phyloP scores from a whole-genome alignment of 148 eudicot species.

The Chenopodium berlandieri region DNA sequence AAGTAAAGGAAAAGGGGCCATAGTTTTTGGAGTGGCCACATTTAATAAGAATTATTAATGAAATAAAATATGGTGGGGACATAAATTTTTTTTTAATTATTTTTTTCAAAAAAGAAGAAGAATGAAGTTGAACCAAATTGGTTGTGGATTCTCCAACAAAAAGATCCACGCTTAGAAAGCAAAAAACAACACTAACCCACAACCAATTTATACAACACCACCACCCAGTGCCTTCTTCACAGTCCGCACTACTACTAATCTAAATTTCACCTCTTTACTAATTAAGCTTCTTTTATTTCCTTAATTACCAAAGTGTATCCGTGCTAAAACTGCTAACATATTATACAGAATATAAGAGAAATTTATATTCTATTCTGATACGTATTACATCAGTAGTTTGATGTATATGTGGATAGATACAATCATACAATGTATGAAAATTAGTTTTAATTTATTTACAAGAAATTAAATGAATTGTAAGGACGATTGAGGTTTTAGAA shows the following conservation, averaged over 20 bases:
- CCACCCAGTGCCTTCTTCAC: background rate
- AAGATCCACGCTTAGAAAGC: conserved; percentile 85
- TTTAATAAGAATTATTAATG: background rate
- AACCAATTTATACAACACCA: background rate
- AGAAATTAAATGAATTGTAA: too few species aligned
- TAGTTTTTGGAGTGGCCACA: conserved; percentile 18
- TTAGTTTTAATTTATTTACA: too few species aligned
- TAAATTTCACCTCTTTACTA: background rate
- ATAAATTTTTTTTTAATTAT: background rate
- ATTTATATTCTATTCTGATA: too few species aligned
- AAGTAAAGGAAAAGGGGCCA: conserved; percentile 6
- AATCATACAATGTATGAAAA: too few species aligned
- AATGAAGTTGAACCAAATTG: conserved; percentile 54
- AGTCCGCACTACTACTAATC: conserved; percentile 2
- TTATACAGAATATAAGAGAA: too few species aligned
- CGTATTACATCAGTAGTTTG: too few species aligned
- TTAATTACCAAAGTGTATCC: background rate
- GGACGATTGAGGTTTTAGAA: too few species aligned
- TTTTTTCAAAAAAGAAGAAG: conserved; percentile 16
- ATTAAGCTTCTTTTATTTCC: background rate
- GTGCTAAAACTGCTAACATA: too few species aligned
- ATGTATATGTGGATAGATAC: too few species aligned
- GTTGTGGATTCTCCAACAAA: conserved; percentile 89
- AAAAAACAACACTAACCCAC: conserved; percentile 24
- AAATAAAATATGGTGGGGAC: conserved; percentile 31